Base-by-base conservation (phyloP, 768 basidiomycete genomes). In the Termitomyces sp. region DNA sequence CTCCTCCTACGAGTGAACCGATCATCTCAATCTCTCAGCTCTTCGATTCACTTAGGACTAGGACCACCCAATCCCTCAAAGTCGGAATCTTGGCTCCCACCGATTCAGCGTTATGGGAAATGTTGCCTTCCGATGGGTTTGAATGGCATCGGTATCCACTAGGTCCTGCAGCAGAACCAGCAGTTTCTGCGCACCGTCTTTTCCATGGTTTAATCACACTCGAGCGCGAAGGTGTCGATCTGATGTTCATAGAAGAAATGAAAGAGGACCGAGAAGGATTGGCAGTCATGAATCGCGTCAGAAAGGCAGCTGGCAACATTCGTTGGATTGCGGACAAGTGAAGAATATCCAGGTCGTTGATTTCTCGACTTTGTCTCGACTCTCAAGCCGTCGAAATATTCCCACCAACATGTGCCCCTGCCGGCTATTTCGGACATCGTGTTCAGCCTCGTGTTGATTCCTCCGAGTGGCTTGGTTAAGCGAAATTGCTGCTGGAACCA, bases 221-320 rank as follows among this genome's bases (percentile, higher is more conserved):
- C 36, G 96, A 98, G 59, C 74, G 68, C 26, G 77, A 80, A 51
- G 88, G 87, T 4, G 93, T 92, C 2, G 86, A 92, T 65, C 65
- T 86, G 52, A 96, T 98, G 62, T 69, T 96, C 13, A 81, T 96
- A 56, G 94, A 98, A 71, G 93, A 88, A 60, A 79, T 95, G 9
- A 72, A 77, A 39, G 92, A 97, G 70, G 82, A 81, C 29, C 80
- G 84, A 36, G 88, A 97, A 65, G 96, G 96, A 0, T 72, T 97
- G 29, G 96, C 96, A 6, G 83, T 98, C 29, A 98, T 97, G 93
- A 97, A 98, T 70, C 81, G 96, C 18, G 84, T 94, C 26, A 81
- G 82, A 60, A 98, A 98, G 69, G 95, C 96, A 1, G 94, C 94
- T 7, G 84, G 87, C 4, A 82, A 87, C 42, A 67, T 70, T 53